phyloP scores from a whole-genome alignment of 495 filamentous ascomycete genomes.

The Tuber melanosporum region DNA sequence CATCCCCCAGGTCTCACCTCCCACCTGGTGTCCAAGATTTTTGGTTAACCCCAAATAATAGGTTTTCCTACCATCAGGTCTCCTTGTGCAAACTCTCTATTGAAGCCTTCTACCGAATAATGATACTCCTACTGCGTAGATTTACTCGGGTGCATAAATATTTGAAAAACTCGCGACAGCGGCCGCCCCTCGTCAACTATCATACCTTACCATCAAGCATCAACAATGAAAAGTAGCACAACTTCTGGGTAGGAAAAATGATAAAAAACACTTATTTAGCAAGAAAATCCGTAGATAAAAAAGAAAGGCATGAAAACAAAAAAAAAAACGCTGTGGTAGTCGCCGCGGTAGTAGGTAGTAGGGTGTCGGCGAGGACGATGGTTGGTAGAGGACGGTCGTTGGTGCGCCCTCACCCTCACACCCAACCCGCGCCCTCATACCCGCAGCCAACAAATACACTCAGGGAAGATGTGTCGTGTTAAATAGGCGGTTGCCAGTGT shows the following conservation, averaged over 20 bases:
- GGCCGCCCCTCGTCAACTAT: neutral
- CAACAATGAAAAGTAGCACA: neutral
- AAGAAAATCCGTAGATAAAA: neutral
- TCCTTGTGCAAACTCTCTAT: too few species aligned
- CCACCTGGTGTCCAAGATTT: too few species aligned
- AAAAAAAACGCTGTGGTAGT: neutral
- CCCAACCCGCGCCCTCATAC: too few species aligned
- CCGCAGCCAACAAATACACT: neutral
- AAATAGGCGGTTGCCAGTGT: conserved; percentile 58
- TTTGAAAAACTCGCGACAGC: neutral
- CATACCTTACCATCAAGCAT: neutral
- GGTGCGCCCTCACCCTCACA: neutral
- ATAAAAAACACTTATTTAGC: neutral
- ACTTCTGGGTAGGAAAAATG: neutral
- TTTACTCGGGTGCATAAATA: neutral
- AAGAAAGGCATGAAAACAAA: neutral
- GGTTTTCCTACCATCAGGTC: too few species aligned
- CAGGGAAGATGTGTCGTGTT: conserved; percentile 48
- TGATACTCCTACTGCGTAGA: too few species aligned
- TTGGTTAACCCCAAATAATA: too few species aligned
- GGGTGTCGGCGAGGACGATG: neutral
- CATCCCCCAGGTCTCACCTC: too few species aligned
- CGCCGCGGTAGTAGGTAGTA: too few species aligned
- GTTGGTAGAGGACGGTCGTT: neutral
- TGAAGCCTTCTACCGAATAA: too few species aligned